phyloP scores from a whole-genome alignment of 805 yeast genomes.

The Pichia manshurica region DNA sequence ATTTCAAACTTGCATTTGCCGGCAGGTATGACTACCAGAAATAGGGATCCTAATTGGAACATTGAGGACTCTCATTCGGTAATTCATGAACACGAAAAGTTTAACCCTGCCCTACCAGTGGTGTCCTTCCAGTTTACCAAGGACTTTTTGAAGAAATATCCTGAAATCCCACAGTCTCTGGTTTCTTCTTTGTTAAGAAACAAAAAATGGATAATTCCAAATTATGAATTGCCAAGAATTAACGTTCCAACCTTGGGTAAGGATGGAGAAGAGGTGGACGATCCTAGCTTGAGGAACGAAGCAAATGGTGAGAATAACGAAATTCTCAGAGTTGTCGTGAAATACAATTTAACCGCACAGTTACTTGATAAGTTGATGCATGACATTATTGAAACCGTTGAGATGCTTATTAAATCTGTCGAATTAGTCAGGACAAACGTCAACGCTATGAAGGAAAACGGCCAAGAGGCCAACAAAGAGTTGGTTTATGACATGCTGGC shows the following conservation, averaged over 20 bases:
- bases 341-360: conserved; percentile 58
- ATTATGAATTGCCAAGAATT: conserved; percentile 67
- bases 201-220: conserved; percentile 84
- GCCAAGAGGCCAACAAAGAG: conserved; percentile 26
- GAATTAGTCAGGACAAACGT: conserved; percentile 34
- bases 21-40: conserved; percentile 32
- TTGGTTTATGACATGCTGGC: conserved; percentile 44
- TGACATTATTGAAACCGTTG: conserved; percentile 49
- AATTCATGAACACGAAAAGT: conserved; percentile 37
- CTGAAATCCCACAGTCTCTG: conserved; percentile 77
- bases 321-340: conserved; percentile 78
- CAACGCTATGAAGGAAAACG: conserved; percentile 16
- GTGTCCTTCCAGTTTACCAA: conserved; percentile 76
- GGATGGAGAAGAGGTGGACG: conserved; percentile 12
- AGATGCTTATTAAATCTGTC: conserved; percentile 46
- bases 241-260: conserved; percentile 10
- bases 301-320: conserved; percentile 39
- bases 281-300: conserved; percentile 37
- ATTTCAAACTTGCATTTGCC: conserved; percentile 74
- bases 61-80: not conserved
- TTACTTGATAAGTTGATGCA: conserved; percentile 59
- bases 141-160: conserved; percentile 51
- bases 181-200: conserved; percentile 67
- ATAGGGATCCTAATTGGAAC: conserved; percentile 19
- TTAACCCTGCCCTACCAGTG: conserved; percentile 78